Percentiles rank a stretch among this genome's conserved stretches.
phyloP scores from a whole-genome alignment of 2,329 filamentous ascomycete species.

The Trichophyton benhamiae region DNA sequence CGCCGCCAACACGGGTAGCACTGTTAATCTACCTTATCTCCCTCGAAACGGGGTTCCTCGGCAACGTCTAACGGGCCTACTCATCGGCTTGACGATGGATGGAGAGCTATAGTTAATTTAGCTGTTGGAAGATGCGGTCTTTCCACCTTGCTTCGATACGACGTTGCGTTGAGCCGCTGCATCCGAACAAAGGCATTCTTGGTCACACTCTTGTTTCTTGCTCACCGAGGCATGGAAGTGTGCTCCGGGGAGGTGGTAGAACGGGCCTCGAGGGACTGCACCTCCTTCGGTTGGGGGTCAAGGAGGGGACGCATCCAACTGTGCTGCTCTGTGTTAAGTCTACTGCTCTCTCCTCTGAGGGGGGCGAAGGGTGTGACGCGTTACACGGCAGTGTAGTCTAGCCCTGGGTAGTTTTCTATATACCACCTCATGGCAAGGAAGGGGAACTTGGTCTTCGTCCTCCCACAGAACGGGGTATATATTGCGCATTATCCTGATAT shows the following conservation, averaged over 20 bases:
- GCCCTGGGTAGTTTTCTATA: background rate
- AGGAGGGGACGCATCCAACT: background rate
- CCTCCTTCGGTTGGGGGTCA: background rate
- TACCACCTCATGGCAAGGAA: background rate
- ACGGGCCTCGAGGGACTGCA: background rate
- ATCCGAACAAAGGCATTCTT: background rate
- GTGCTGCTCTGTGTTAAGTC: background rate
- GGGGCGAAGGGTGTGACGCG: background rate
- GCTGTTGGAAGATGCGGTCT: background rate
- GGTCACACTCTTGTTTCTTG: background rate
- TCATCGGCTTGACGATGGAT: background rate
- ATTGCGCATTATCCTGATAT: too few species aligned
- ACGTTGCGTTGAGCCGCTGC: background rate
- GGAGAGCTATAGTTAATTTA: background rate
- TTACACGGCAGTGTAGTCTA: slow-evolving; percentile 1
- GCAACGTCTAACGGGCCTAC: background rate
- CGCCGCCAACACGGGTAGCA: background rate
- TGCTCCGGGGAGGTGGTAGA: background rate
- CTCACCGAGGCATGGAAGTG: background rate
- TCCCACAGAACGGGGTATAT: background rate
- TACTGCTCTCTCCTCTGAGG: background rate
- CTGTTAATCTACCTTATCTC: background rate
- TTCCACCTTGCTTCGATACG: background rate
- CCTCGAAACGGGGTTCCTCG: background rate
- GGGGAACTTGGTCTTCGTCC: background rate